These are phyloP conservation scores for Leccinum insigne DNA, from an alignment of 1,284 basidiomycete genomes.

Conservation along the genomic window DNA sequence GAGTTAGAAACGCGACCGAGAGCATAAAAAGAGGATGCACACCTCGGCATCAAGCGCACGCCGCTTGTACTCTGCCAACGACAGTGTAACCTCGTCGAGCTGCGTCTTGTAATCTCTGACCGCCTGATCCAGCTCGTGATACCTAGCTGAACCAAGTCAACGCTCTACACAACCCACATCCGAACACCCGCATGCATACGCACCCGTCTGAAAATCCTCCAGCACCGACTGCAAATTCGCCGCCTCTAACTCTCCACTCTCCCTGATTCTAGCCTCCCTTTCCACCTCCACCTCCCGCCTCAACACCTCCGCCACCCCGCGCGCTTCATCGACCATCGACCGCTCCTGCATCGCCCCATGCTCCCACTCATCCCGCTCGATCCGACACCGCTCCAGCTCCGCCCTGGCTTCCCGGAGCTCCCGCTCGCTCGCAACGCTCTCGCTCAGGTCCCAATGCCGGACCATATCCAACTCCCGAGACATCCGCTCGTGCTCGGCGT, in stretches of 20 bases:
- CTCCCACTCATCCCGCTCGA: constrained; percentile 92
- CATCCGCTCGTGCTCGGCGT: constrained; percentile 71
- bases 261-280: constrained; percentile 52
- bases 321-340: constrained; percentile 68
- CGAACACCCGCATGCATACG: constrained; percentile 25
- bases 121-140: constrained; percentile 76
- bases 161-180: neutral
- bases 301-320: constrained; percentile 53
- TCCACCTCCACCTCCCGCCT: constrained; percentile 71
- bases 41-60: constrained; percentile 88
- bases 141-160: constrained; percentile 45
- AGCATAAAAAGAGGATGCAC: constrained; percentile 12
- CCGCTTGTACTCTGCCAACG: constrained; percentile 83
- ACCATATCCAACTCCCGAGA: constrained; percentile 69
- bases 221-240: constrained; percentile 90
- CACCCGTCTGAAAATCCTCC: constrained; percentile 93
- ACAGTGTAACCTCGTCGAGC: constrained; percentile 67
- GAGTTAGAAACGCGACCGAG: constrained; percentile 9
- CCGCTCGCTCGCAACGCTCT: constrained; percentile 73
- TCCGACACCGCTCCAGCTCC: constrained; percentile 81
- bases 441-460: constrained; percentile 64
- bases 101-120: constrained; percentile 82
- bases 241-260: constrained; percentile 56
- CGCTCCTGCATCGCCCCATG: constrained; percentile 74
- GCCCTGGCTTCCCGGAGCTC: constrained; percentile 79